phyloP scores from a whole-genome alignment of 306 rosid genomes.

The Astragalus membranaceus region DNA sequence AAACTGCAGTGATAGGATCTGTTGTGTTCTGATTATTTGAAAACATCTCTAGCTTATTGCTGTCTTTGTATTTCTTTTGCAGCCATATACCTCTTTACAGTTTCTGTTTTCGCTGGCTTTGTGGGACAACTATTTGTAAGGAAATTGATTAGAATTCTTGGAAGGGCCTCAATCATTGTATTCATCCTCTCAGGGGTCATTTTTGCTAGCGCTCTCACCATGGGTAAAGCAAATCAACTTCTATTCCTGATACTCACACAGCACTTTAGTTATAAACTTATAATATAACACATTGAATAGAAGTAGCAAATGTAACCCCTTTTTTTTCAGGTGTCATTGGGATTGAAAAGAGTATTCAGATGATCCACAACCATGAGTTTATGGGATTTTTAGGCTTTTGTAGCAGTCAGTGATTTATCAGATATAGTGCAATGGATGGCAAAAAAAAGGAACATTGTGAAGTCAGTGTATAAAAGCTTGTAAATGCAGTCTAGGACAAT shows the following conservation, averaged over 20 bases:
- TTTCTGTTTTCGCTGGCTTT: conserved; percentile 78
- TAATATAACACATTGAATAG: not conserved
- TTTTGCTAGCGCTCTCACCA: conserved; percentile 74
- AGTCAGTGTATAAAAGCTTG: not conserved
- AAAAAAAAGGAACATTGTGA: not conserved
- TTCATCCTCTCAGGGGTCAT: conserved; percentile 86
- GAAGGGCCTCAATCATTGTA: conserved; percentile 67
- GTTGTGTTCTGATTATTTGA: not conserved
- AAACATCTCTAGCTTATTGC: not conserved
- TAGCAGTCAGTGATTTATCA: conserved; percentile 49
- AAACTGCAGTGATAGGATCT: not conserved
- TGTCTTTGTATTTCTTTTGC: conserved; percentile 6
- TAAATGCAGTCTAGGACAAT: not conserved
- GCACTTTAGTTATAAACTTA: not conserved
- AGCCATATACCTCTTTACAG: conserved; percentile 67
- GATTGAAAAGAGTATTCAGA: conserved; percentile 39
- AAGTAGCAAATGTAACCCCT: not conserved
- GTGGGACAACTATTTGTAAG: conserved; percentile 70
- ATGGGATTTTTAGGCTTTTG: conserved; percentile 87
- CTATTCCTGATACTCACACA: not conserved
- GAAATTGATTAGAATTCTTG: conserved; percentile 46
- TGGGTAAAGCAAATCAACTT: conserved; percentile 46
- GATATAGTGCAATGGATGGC: not conserved
- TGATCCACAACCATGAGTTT: conserved; percentile 66
- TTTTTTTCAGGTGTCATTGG: conserved; percentile 60